Evolutionary conservation across 208 protist genomes (phyloP).

Genomic region (Crithidia expoeki): DNA sequence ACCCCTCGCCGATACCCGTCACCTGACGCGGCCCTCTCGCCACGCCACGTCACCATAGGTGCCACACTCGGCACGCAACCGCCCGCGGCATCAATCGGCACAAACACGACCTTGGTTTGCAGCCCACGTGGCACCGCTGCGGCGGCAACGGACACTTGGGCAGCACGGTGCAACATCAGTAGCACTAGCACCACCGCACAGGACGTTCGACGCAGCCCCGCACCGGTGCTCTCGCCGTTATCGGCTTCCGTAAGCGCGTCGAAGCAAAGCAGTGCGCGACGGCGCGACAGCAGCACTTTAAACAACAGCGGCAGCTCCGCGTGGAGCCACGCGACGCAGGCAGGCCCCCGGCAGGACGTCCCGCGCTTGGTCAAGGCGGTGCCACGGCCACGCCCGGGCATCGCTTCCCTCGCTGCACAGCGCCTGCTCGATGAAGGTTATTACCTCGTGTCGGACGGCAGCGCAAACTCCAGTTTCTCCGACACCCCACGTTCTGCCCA

Average conservation of each 20-base stretch:
- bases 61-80: constrained; percentile 2
- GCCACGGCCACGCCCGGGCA: neutral
- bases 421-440: constrained; percentile 32
- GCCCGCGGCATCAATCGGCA: neutral
- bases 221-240: neutral
- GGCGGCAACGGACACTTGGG: neutral
- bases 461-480: constrained; percentile 69
- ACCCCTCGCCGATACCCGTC: neutral
- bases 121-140: neutral
- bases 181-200: constrained; percentile 1
- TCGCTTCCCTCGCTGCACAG: constrained; percentile 14
- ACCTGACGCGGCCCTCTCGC: neutral
- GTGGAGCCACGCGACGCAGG: constrained; percentile 3
- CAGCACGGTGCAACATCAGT: constrained; percentile 9
- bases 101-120: neutral
- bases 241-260: neutral
- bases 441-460: constrained; percentile 32
- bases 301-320: constrained; percentile 16
- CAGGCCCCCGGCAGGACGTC: neutral
- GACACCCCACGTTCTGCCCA: constrained; percentile 30
- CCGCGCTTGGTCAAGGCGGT: neutral
- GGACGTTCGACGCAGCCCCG: neutral
- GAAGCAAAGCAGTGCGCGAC: neutral
- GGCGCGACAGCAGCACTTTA: neutral
- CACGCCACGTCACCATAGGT: constrained; percentile 7